Percentiles rank a stretch among this genome's conserved stretches.
phyloP scores from a whole-genome alignment of 2,329 filamentous ascomycete genomes.

The Calonectria montana region DNA sequence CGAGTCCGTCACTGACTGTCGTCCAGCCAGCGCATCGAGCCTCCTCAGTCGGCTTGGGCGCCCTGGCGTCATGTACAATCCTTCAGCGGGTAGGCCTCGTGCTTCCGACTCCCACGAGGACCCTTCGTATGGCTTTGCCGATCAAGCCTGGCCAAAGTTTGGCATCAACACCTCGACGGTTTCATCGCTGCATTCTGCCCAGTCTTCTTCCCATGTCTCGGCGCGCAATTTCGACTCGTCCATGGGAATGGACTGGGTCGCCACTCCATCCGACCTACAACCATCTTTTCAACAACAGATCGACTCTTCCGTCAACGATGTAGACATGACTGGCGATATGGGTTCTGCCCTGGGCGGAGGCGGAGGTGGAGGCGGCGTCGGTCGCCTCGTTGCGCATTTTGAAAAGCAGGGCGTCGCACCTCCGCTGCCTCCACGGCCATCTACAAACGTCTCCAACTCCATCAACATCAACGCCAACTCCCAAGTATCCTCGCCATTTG shows the following conservation, averaged over 20 bases:
- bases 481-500: constrained; percentile 46
- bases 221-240: constrained; percentile 42
- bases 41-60: constrained; percentile 46
- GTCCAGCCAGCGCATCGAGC: constrained; percentile 48
- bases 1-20: constrained; percentile 51
- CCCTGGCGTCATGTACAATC: constrained; percentile 53
- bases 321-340: constrained; percentile 44
- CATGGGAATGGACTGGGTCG: constrained; percentile 53
- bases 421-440: constrained; percentile 50
- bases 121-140: constrained; percentile 45
- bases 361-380: constrained; percentile 46
- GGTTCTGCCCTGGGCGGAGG: constrained; percentile 36
- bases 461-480: constrained; percentile 36
- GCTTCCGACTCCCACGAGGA: constrained; percentile 44
- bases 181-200: constrained; percentile 38
- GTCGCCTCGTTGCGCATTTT: constrained; percentile 55
- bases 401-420: constrained; percentile 52
- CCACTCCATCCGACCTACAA: constrained; percentile 45
- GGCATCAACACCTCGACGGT: constrained; percentile 39
- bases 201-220: constrained; percentile 40
- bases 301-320: constrained; percentile 33
- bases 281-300: constrained; percentile 42
- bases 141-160: constrained; percentile 49
- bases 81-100: constrained; percentile 46
- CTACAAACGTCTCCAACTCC: constrained; percentile 39